Base-by-base conservation (phyloP, 2,329 filamentous ascomycete genomes). In the Cercospora canescens region DNA sequence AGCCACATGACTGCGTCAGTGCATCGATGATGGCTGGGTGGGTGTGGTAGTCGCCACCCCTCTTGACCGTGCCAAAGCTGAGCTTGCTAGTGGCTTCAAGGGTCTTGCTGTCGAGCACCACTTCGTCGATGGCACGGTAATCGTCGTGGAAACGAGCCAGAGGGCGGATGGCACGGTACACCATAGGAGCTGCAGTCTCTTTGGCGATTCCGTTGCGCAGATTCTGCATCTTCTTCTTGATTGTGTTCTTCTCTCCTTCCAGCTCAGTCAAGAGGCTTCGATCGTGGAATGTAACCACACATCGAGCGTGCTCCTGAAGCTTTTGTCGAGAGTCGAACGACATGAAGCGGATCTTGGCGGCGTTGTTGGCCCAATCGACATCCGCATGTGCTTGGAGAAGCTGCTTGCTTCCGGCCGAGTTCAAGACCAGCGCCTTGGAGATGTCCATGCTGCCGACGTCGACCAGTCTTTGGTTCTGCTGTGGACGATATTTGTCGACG, bases 1-100 rank as follows among this genome's bases (percentile, higher is more conserved):
- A 65, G 26, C 63, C 63, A n/a, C 58, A 75, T 4, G 78, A 63
- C 55, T 79, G 77, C 21, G 54, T 48, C 41, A 45, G 14, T 11
- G 41, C 41, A 45, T 45, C 41, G 41, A 45, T 45, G 18, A 45
- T 21, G 14, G 41, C 41, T 2, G 41, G 41, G 9, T 45, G 41
- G 18, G 41, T 45, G 41, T 45, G 41, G 24, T 45, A 45, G 1
- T 45, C 41, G 14, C 41, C 41, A 45, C 41, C 41, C 24, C 18
- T 45, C 41, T 45, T 45, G 41, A 45, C 41, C 24, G 41, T 45
- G 41, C 41, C 41, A 12, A 45, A 45, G 18, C 41, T 45, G 18
- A 45, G 41, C 41, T 45, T 45, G 18, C 41, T 45, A 5, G 41
- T 45, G 4, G 41, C 41, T 45, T 45, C 41, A 1, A 45, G 41